Evolutionary conservation across 371 early-diverging fungal species (phyloP), one percentile per base, ranked within the genome.

Genomic region (Mortierella sp.): DNA sequence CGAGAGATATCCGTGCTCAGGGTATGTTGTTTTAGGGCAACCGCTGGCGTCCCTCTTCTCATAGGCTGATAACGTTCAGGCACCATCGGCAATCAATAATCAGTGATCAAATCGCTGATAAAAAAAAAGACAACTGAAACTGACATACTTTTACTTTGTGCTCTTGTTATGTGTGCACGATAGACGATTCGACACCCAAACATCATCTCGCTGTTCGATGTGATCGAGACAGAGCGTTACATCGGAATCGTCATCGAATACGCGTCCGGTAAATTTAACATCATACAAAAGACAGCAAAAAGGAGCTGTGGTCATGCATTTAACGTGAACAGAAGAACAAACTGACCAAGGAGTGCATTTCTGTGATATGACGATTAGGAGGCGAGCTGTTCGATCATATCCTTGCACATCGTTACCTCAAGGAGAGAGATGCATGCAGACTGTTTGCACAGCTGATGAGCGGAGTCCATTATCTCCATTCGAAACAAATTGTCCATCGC

Each of bases 301-400:
- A 26, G 48, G 44, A 31, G 29, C 61, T 22, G 58, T 55, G 41
- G 45, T 26, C 44, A 66, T 68, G 39, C n/a, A 13, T 31, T 19
- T 24, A 45, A 37, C 52, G 37, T 6, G 29, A 6, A 4, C 4
- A 58, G 31, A 34, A 9, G 7, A 34, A 34, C 6, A 29, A 1
- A 45, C 29, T 41, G 53, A 40, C 55, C 26, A 55, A n/a, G 7
- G 29, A 34, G 16, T 41, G 39, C 47, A 70, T 39, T 31, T n/a
- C 37, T 45, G 24, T 58, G 24, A 31, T 58, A 61, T 53, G 44
- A 53, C 44, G 41, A 65, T 26, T 74, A 90, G 94, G 95, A 48
- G 99, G 99, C 66, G 99, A 99, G 85, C 87, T 99, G 61, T 99
- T 99, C 86, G 99, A 98, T 86, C 94, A 97, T 82, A 98, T 99